Conservation (phyloP, 2,329 filamentous ascomycete genomes). For the Cladophialophora carrionii region DNA sequence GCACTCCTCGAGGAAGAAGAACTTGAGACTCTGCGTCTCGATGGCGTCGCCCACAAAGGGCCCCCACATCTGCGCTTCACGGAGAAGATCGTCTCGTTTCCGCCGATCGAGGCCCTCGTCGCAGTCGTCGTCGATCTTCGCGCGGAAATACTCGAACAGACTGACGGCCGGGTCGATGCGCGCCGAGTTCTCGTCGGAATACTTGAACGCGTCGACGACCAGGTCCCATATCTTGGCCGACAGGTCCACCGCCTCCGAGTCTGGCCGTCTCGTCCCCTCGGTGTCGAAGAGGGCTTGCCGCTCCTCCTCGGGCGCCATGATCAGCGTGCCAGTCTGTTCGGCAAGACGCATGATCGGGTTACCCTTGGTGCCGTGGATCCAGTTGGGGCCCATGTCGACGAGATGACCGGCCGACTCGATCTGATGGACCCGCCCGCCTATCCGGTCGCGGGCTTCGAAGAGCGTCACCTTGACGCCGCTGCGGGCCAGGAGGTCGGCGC, state of each 20-base stretch:
- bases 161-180: slow-evolving; percentile 58
- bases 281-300: slow-evolving; percentile 53
- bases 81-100: slow-evolving; percentile 49
- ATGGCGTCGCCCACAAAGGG: slow-evolving; percentile 65
- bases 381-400: slow-evolving; percentile 67
- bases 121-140: slow-evolving; percentile 51
- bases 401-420: slow-evolving; percentile 52
- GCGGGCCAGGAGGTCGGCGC: slow-evolving; percentile 61
- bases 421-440: slow-evolving; percentile 63
- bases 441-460: slow-evolving; percentile 61
- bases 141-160: slow-evolving; percentile 61
- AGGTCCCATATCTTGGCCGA: slow-evolving; percentile 59
- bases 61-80: slow-evolving; percentile 65
- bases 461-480: slow-evolving; percentile 62
- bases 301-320: slow-evolving; percentile 60
- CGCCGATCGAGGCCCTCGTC: slow-evolving; percentile 48
- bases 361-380: slow-evolving; percentile 65
- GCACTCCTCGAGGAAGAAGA: slow-evolving; percentile 68
- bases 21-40: slow-evolving; percentile 64
- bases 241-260: slow-evolving; percentile 42
- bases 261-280: slow-evolving; percentile 49
- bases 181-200: slow-evolving; percentile 58
- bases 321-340: slow-evolving; percentile 54
- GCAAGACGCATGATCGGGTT: slow-evolving; percentile 65
- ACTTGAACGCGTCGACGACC: slow-evolving; percentile 62